phyloP scores from a whole-genome alignment of 495 filamentous ascomycete species.

The Xylaria longipes region DNA sequence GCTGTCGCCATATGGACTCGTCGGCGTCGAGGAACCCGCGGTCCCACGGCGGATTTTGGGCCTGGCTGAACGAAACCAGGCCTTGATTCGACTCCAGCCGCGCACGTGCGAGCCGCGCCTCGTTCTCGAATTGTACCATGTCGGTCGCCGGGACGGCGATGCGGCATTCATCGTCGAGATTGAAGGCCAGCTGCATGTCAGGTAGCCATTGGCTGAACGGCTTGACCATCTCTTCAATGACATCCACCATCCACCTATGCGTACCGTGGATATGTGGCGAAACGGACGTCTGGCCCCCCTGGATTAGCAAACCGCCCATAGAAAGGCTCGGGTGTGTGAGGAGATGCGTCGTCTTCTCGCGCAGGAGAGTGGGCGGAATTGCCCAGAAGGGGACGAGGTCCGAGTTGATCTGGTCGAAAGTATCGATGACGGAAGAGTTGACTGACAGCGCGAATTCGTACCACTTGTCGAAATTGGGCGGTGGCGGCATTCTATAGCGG shows the following conservation, averaged over 20 bases:
- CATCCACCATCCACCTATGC: conserved; percentile 58
- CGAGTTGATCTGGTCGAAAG: conserved; percentile 74
- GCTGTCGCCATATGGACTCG: conserved; percentile 34
- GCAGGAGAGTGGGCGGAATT: conserved; percentile 64
- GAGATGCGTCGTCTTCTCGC: conserved; percentile 45
- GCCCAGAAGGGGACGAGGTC: conserved; percentile 79
- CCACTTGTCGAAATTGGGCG: conserved; percentile 73
- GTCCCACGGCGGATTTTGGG: conserved; percentile 32
- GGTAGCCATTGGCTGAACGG: conserved; percentile 73
- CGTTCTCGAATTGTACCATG: conserved; percentile 43
- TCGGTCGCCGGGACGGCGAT: conserved; percentile 71
- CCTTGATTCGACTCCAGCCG: conserved; percentile 41
- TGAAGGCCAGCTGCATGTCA: conserved; percentile 84
- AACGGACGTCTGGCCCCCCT: conserved; percentile 52
- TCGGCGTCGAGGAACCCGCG: conserved; percentile 29
- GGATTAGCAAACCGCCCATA: conserved; percentile 50
- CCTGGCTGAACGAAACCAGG: conserved; percentile 40
- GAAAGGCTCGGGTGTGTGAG: conserved; percentile 38
- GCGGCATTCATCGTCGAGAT: conserved; percentile 77
- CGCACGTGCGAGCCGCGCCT: conserved; percentile 33
- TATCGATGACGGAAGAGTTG: conserved; percentile 71
- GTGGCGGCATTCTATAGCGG: conserved; percentile 63
- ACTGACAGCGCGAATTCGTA: conserved; percentile 70
- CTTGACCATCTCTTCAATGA: conserved; percentile 70
- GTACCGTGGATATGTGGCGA: conserved; percentile 40